These are phyloP conservation scores for Pseudisothecium myosuroides DNA, from an alignment of 225 moss, liverwort and hornwort species.

Conservation along the genomic window DNA sequence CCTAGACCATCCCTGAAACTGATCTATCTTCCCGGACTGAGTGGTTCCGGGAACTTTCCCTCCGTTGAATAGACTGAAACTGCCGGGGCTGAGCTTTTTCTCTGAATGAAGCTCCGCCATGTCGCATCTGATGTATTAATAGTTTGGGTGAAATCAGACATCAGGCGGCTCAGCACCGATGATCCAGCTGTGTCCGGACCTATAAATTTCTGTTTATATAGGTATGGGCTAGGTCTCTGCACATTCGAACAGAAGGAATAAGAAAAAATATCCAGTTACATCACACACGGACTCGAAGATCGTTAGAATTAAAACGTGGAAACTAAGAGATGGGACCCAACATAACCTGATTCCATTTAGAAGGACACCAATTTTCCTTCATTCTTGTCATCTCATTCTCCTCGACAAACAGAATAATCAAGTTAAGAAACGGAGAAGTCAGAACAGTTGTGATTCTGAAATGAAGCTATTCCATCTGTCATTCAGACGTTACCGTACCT, in stretches of 20 bases:
- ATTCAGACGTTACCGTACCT: not conserved
- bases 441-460: not conserved
- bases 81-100: conserved; percentile 24
- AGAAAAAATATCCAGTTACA: not conserved
- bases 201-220: not conserved
- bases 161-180: conserved; percentile 7
- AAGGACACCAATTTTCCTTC: not conserved
- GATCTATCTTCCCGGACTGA: conserved; percentile 26
- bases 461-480: not conserved
- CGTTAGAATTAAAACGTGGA: not conserved
- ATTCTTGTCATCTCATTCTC: not conserved
- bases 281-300: not conserved
- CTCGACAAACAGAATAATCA: not conserved
- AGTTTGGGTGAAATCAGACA: conserved; percentile 8
- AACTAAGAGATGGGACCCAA: not conserved
- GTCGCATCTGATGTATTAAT: conserved; percentile 15
- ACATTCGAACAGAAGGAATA: not conserved
- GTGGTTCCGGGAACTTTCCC: conserved; percentile 17
- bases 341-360: not conserved
- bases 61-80: conserved; percentile 20
- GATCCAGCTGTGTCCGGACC: not conserved
- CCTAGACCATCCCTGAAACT: conserved; percentile 45
- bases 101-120: conserved; percentile 36
- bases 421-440: not conserved
- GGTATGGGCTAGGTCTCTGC: not conserved